Evolutionary conservation across 129 eudicot genomes (phyloP).

Genomic region (Apium graveolens): DNA sequence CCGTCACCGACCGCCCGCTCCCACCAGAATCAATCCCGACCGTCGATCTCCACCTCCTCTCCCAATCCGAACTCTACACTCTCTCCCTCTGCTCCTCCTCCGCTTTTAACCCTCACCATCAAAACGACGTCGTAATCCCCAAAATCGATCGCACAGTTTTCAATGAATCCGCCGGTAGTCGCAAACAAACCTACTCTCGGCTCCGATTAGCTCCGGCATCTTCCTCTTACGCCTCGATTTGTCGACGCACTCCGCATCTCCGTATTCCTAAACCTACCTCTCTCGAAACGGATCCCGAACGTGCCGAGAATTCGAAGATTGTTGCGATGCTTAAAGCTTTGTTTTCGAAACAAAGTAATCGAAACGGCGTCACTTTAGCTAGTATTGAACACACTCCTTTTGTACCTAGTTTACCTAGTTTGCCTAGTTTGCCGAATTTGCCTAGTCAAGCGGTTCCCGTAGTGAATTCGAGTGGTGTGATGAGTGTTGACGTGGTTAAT

Average conservation of each 20-base stretch:
- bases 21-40: conserved; percentile 47
- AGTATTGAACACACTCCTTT: neutral
- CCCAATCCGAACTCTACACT: conserved; percentile 76
- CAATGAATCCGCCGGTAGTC: conserved; percentile 87
- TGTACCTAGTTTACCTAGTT: neutral
- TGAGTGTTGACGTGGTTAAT: neutral
- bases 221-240: conserved; percentile 25
- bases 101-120: conserved; percentile 35
- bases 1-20: conserved; percentile 21
- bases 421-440: neutral
- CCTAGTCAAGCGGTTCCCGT: neutral
- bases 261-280: conserved; percentile 23
- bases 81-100: conserved; percentile 42
- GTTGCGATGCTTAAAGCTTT: conserved; percentile 40
- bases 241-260: conserved; percentile 44
- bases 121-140: conserved; percentile 73
- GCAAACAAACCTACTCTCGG: conserved; percentile 83
- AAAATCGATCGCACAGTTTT: conserved; percentile 81
- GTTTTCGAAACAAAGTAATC: conserved; percentile 14
- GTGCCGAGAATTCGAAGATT: conserved; percentile 49
- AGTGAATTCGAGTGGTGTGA: neutral
- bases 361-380: neutral
- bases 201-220: conserved; percentile 69
- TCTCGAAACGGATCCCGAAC: conserved; percentile 30
- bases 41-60: conserved; percentile 64